Evolutionary conservation across 495 filamentous ascomycete species (phyloP).

Genomic region (Daldinia bambusicola): DNA sequence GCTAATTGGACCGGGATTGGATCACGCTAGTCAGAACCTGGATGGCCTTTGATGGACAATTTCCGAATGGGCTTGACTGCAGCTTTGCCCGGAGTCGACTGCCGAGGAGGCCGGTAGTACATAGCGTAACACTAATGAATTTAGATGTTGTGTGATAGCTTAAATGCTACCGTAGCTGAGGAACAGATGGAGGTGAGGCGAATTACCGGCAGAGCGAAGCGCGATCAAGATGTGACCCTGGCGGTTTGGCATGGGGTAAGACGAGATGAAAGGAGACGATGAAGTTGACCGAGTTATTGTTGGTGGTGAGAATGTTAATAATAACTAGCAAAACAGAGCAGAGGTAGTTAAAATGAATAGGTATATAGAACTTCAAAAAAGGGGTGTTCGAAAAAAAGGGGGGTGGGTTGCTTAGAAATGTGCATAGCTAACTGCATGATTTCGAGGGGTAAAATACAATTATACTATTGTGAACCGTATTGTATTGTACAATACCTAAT

Average conservation of each 20-base stretch:
- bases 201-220: constrained; percentile 37
- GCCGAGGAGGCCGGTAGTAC: constrained; percentile 42
- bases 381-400: neutral
- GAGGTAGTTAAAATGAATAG: too few species aligned
- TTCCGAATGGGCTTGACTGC: constrained; percentile 32
- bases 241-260: constrained; percentile 19
- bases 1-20: constrained; percentile 23
- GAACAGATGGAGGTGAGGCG: constrained; percentile 29
- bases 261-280: neutral
- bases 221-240: constrained; percentile 23
- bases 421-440: neutral
- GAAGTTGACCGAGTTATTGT: neutral
- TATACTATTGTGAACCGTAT: too few species aligned
- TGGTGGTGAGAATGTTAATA: neutral
- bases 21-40: constrained; percentile 10
- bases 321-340: too few species aligned
- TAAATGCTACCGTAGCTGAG: constrained; percentile 35
- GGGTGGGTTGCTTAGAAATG: neutral
- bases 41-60: constrained; percentile 26
- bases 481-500: neutral
- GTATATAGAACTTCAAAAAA: neutral
- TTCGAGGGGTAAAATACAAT: neutral
- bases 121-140: constrained; percentile 41
- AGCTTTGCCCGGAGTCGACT: constrained; percentile 43
- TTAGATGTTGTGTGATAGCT: constrained; percentile 31